A percentile compares a stretch with the other conserved stretches of the same genome.
These are phyloP conservation scores for Plantago ovata DNA, from an alignment of 257 asterid genomes.

Conservation along the genomic window DNA sequence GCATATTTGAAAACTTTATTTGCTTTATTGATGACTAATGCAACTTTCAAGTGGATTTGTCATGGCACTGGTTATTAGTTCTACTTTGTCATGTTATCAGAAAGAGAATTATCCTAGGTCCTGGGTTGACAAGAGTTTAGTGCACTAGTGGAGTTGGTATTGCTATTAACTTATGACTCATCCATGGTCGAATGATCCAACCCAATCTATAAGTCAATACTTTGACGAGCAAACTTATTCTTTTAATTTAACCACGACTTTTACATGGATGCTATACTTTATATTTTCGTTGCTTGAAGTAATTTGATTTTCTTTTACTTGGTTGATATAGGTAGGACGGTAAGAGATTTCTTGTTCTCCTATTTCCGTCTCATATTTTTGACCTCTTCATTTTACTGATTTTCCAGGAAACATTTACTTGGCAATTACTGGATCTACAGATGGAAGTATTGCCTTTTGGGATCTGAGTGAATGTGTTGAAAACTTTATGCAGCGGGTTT, in stretches of 20 bases:
- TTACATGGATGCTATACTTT: conserved; percentile 3
- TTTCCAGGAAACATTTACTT: conserved; percentile 54
- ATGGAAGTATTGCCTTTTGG: conserved; percentile 90
- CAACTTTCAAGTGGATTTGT: too few species aligned
- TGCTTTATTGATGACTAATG: too few species aligned
- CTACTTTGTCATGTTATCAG: too few species aligned
- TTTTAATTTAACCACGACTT: not conserved
- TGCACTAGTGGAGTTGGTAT: too few species aligned
- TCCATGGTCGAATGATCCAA: too few species aligned
- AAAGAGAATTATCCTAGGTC: too few species aligned
- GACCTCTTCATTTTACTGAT: conserved; percentile 6
- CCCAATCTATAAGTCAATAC: too few species aligned
- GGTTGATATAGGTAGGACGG: not conserved
- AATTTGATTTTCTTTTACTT: conserved; percentile 9
- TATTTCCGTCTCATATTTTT: not conserved
- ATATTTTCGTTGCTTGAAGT: conserved; percentile 15
- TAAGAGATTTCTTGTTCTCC: not conserved
- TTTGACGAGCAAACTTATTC: not conserved
- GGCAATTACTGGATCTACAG: conserved; percentile 81
- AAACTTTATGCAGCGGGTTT: conserved; percentile 57
- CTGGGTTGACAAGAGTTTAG: too few species aligned
- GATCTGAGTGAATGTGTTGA: conserved; percentile 73
- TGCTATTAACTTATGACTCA: too few species aligned
- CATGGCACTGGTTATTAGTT: too few species aligned
- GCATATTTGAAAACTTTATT: not conserved